phyloP scores from a whole-genome alignment of 1,139 yeast species.

The Zygosaccharomyces sapae region DNA sequence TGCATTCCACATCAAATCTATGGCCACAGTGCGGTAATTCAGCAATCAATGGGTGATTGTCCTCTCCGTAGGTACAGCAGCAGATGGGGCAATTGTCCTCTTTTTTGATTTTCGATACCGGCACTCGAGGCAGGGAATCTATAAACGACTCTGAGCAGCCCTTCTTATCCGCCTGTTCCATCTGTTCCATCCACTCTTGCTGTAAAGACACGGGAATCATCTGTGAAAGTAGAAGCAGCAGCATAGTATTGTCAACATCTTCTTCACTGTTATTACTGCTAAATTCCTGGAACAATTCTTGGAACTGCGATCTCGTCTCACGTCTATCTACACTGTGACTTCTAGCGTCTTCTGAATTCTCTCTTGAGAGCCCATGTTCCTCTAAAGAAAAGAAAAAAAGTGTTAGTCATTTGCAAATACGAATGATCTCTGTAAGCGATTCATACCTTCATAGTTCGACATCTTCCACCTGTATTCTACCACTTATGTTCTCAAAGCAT shows the following conservation, averaged over 20 bases:
- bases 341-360: conserved; percentile 6
- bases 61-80: conserved; percentile 65
- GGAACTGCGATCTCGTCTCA: conserved; percentile 22
- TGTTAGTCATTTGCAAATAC: conserved; percentile 8
- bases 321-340: conserved; percentile 14
- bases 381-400: conserved; percentile 13
- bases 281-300: conserved; percentile 24
- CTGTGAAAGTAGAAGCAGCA: conserved; percentile 29
- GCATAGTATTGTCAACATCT: conserved; percentile 17
- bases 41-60: conserved; percentile 76
- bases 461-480: conserved; percentile 7
- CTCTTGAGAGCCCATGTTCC: conserved; percentile 20
- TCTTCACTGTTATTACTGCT: conserved; percentile 19
- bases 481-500: neutral
- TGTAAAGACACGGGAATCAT: conserved; percentile 29
- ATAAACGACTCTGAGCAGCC: conserved; percentile 71
- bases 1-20: conserved; percentile 81
- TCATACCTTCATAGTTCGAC: conserved; percentile 29
- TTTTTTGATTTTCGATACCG: conserved; percentile 46
- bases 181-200: conserved; percentile 27
- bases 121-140: conserved; percentile 72
- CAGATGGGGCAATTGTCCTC: conserved; percentile 80
- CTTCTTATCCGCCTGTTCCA: conserved; percentile 30
- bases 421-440: conserved; percentile 1
- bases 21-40: conserved; percentile 73